Conservation (phyloP, 305 asterid species). For the Fraxinus sp. region DNA sequence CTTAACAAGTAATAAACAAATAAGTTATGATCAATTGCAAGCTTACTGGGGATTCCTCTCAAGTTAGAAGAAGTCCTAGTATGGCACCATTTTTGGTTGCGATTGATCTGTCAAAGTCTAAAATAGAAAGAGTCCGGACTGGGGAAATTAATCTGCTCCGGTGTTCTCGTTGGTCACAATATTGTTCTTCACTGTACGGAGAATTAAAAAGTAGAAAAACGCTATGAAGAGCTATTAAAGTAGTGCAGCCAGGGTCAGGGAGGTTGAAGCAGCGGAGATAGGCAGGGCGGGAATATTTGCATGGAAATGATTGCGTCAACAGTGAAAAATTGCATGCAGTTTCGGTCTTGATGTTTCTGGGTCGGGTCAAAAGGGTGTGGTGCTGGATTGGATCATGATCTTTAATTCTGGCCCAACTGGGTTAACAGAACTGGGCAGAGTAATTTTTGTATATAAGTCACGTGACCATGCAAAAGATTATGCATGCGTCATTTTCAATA, state of each 20-base stretch:
- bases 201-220: too few relatives aligned
- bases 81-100: neutral
- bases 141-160: neutral
- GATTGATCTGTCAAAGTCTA: neutral
- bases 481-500: too few relatives aligned
- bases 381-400: neutral
- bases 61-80: neutral
- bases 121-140: neutral
- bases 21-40: too few relatives aligned
- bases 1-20: neutral
- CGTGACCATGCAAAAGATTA: too few relatives aligned
- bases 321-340: neutral
- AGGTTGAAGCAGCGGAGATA: neutral
- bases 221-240: too few relatives aligned
- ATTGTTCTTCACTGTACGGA: too few relatives aligned
- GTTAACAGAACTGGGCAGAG: too few relatives aligned
- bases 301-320: neutral
- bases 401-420: neutral
- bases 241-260: too few relatives aligned
- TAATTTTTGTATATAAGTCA: too few relatives aligned
- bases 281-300: neutral
- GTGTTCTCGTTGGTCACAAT: neutral
- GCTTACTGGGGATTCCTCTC: neutral
- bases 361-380: neutral
- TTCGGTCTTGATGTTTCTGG: neutral